Conservation (phyloP, 192 early-diverging fungal genomes). For the Phycomyces nitens region DNA sequence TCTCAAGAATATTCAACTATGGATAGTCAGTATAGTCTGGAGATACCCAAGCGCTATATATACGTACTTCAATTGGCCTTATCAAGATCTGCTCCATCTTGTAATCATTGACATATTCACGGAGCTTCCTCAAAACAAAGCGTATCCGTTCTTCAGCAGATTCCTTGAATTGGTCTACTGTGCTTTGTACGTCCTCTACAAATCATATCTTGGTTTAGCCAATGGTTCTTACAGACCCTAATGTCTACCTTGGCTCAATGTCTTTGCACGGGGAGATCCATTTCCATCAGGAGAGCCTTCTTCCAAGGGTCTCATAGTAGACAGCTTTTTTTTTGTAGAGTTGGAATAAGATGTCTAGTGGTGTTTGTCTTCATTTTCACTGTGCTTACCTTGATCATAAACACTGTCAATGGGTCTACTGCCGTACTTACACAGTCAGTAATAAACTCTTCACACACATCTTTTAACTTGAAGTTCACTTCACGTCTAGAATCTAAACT, state of each 20-base stretch:
- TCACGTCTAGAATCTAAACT: conserved; percentile 47
- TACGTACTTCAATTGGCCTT: conserved; percentile 61
- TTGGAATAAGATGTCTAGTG: background rate
- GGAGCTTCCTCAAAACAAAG: conserved; percentile 53
- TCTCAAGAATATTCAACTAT: conserved; percentile 22
- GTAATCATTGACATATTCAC: conserved; percentile 69
- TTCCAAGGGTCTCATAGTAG: conserved; percentile 7
- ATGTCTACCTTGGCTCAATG: conserved; percentile 15
- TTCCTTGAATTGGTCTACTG: conserved; percentile 51
- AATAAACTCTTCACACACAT: conserved; percentile 76
- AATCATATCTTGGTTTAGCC: background rate
- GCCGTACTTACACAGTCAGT: conserved; percentile 57
- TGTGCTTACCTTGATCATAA: conserved; percentile 47
- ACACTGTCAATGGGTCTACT: conserved; percentile 60
- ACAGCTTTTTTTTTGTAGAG: conserved; percentile 8
- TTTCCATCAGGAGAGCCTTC: background rate
- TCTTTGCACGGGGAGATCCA: background rate
- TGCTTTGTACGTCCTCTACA: conserved; percentile 32
- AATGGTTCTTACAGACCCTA: background rate
- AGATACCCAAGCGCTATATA: too few species aligned
- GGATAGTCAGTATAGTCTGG: background rate
- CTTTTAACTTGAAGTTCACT: conserved; percentile 66
- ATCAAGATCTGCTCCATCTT: conserved; percentile 76
- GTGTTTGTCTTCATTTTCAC: background rate
- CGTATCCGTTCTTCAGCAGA: conserved; percentile 46